Percentiles rank a stretch among this genome's conserved stretches.
phyloP scores from a whole-genome alignment of 2,329 filamentous ascomycete genomes.

The Apiospora koreana region DNA sequence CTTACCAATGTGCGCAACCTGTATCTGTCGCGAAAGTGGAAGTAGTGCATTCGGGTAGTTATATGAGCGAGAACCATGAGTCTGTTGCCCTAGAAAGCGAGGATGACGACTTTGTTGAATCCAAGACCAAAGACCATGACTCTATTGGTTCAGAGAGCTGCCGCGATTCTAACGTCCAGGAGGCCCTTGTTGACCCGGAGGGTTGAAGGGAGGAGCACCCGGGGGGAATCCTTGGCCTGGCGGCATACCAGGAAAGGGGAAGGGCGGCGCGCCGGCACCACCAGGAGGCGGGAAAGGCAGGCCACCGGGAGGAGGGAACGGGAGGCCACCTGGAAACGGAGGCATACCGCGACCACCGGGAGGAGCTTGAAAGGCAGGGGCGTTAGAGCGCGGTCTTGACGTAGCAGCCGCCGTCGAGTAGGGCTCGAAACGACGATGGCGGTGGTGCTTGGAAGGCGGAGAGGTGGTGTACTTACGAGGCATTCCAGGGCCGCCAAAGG shows the following conservation, averaged over 20 bases:
- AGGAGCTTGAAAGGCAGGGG: slow-evolving; percentile 27
- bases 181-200: slow-evolving; percentile 35
- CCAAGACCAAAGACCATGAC: no score
- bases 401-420: neutral
- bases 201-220: slow-evolving; percentile 35
- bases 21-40: no score
- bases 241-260: slow-evolving; percentile 49
- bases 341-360: slow-evolving; percentile 37
- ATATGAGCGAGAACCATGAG: neutral
- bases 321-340: slow-evolving; percentile 44
- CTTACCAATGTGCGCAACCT: neutral
- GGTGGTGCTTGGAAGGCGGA: neutral
- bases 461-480: slow-evolving; percentile 51
- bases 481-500: slow-evolving; percentile 36
- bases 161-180: slow-evolving; percentile 32
- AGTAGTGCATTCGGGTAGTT: neutral
- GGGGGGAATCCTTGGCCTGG: slow-evolving; percentile 40
- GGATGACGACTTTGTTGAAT: no score
- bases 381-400: neutral
- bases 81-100: no score
- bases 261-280: slow-evolving; percentile 47
- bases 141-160: neutral
- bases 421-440: slow-evolving; percentile 14
- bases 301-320: slow-evolving; percentile 34
- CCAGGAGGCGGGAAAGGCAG: slow-evolving; percentile 35